A percentile compares a stretch with the other conserved stretches of the same genome.
These are phyloP conservation scores for Hemisphaericaspora xylanilytica DNA, from an alignment of 1,139 yeast species.

Conservation along the genomic window DNA sequence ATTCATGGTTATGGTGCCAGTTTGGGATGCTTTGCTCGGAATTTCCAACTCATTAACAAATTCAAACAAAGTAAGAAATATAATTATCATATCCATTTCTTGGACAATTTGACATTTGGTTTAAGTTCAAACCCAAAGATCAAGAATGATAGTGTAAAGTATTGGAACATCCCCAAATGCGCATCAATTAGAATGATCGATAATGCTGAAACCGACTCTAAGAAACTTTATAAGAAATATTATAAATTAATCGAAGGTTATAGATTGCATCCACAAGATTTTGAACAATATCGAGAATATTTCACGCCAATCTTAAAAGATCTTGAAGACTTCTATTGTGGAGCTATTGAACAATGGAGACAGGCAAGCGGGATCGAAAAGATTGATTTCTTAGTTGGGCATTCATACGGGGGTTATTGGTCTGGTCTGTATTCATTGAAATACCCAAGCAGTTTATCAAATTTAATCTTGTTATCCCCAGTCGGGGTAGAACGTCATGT, in stretches of 20 bases:
- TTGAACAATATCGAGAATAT: slow-evolving; percentile 30
- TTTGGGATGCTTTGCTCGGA: slow-evolving; percentile 78
- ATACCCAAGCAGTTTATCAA: slow-evolving; percentile 57
- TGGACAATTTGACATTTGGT: slow-evolving; percentile 87
- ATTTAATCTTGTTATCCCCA: slow-evolving; percentile 77
- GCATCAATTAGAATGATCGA: slow-evolving; percentile 34
- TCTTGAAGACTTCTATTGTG: slow-evolving; percentile 36
- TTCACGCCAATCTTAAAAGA: slow-evolving; percentile 43
- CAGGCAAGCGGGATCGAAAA: slow-evolving; percentile 25
- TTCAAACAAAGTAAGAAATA: slow-evolving; percentile 34
- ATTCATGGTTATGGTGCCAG: slow-evolving; percentile 95
- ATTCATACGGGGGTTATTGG: slow-evolving; percentile 50
- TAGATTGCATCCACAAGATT: slow-evolving; percentile 26
- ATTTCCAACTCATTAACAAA: slow-evolving; percentile 51
- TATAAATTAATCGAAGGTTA: slow-evolving; percentile 41
- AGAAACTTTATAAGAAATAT: slow-evolving; percentile 38
- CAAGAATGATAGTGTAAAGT: slow-evolving; percentile 15
- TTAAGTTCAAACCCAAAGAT: slow-evolving; percentile 63
- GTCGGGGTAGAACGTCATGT: slow-evolving; percentile 83
- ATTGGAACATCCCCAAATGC: slow-evolving; percentile 24
- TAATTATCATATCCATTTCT: slow-evolving; percentile 58
- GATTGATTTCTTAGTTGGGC: slow-evolving; percentile 45
- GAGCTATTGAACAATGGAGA: slow-evolving; percentile 43
- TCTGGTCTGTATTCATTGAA: slow-evolving; percentile 39
- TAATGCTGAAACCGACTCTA: slow-evolving; percentile 27